Base-by-base conservation (phyloP, 306 rosid species). In the Quercus variabilis region DNA sequence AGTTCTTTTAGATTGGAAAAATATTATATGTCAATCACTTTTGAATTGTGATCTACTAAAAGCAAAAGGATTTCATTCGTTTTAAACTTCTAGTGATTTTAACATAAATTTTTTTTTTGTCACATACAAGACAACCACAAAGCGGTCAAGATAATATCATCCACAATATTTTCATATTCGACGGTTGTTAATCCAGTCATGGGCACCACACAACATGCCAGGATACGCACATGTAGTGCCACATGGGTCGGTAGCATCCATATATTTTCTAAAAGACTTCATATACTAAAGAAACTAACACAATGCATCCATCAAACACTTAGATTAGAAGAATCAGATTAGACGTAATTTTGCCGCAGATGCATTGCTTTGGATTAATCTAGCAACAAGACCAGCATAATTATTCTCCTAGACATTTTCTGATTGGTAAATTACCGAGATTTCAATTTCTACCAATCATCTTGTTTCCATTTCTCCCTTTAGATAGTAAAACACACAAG, bases 221-320 rank as follows among this genome's bases (percentile, higher is more conserved):
- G 67, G 57, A 79, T 73, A 62, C 57, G 59, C 81, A 78, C 79
- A 74, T 80, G 86, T 49, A 10, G 28, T 67, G 55, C 81, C 79
- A 77, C 87, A 49, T 73, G 79, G 74, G 52, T 26, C 28, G 70
- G 75, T 56, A 43, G 13, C 30, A 76, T 25, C 55, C 18, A 25
- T 51, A 38, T 68, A 75, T 57, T 14, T 64, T 23, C 25, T 23
- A 4, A 30, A 68, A 21, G 18, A 30, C 58, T 41, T 33, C 64
- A 35, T 4, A 63, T 25, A 33, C 30, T 55, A 38, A 25, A 73
- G 4, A 4, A 4, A 31, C 71, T 49, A 71, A 71, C 69, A 28
- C 20, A 69, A 75, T 31, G 5, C 41, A 31, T 65, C 64, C 38
- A 71, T 69, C 60, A 79, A 64, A 78, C 49, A 38, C 35, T 64